A percentile compares a stretch with the other conserved stretches of the same genome.
phyloP scores from a whole-genome alignment of 1,284 basidiomycete species.

The Melampsora larici-populina region DNA sequence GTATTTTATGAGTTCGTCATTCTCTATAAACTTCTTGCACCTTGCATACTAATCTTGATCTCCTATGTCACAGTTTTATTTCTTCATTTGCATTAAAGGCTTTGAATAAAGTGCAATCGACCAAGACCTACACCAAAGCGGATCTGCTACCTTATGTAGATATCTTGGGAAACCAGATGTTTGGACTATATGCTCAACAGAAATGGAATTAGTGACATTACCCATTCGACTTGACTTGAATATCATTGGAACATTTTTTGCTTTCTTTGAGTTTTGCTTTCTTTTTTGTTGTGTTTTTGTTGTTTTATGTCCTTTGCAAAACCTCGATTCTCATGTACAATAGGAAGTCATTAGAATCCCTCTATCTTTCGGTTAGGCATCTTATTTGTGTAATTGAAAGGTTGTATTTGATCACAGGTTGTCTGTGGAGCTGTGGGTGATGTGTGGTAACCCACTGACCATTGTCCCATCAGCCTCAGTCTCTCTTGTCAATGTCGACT shows the following conservation, averaged over 20 bases:
- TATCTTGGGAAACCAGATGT: slow-evolving; percentile 27
- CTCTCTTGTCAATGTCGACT: too few species aligned
- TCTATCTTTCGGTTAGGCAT: too few species aligned
- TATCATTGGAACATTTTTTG: not conserved
- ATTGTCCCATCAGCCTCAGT: too few species aligned
- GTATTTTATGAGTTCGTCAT: slow-evolving; percentile 34
- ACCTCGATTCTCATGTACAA: too few species aligned
- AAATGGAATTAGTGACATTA: slow-evolving; percentile 27
- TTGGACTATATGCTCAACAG: slow-evolving; percentile 32
- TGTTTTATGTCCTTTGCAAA: too few species aligned
- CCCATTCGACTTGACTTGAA: too few species aligned
- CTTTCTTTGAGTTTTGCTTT: not conserved
- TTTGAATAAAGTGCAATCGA: slow-evolving; percentile 16
- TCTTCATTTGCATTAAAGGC: slow-evolving; percentile 19
- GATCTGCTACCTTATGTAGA: slow-evolving; percentile 21
- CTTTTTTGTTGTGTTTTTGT: not conserved
- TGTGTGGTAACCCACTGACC: too few species aligned
- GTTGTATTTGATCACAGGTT: too few species aligned
- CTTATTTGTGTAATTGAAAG: too few species aligned
- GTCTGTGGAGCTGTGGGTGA: too few species aligned
- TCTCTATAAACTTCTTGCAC: not conserved
- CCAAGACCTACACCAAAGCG: slow-evolving; percentile 1
- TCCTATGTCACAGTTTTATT: slow-evolving; percentile 16
- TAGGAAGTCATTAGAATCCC: too few species aligned
- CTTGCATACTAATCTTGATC: not conserved